These are phyloP conservation scores for Leptodontidium sp. DNA, from an alignment of 2,329 filamentous ascomycete species.

Conservation along the genomic window DNA sequence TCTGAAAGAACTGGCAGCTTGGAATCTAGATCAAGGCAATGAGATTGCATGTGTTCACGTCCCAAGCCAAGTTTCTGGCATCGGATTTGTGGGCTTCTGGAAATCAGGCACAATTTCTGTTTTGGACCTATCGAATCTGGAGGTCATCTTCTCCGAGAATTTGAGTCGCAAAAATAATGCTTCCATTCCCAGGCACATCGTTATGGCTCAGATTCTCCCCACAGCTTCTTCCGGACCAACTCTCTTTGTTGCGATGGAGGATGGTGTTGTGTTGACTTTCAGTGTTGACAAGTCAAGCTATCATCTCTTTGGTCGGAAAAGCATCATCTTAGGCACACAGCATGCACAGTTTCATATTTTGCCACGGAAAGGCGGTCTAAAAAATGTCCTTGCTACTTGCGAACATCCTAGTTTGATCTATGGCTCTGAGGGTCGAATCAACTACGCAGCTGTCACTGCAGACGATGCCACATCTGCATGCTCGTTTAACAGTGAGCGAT, in stretches of 20 bases:
- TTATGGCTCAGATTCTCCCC: slow-evolving; percentile 80
- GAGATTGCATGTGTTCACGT: slow-evolving; percentile 89
- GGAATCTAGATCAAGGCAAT: slow-evolving; percentile 69
- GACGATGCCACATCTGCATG: slow-evolving; percentile 85
- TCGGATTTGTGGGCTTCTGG: slow-evolving; percentile 89
- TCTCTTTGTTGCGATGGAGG: slow-evolving; percentile 88
- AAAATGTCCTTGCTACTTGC: slow-evolving; percentile 89
- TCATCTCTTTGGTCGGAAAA: slow-evolving; percentile 76
- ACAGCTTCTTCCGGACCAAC: slow-evolving; percentile 67
- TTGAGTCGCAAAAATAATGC: slow-evolving; percentile 71
- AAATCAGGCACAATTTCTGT: slow-evolving; percentile 81
- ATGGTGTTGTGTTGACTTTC: slow-evolving; percentile 89
- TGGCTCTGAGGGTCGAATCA: slow-evolving; percentile 82
- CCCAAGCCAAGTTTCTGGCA: slow-evolving; percentile 65
- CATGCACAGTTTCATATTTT: slow-evolving; percentile 84
- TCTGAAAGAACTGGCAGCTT: slow-evolving; percentile 64
- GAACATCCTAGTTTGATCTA: slow-evolving; percentile 96
- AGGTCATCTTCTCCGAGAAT: slow-evolving; percentile 69
- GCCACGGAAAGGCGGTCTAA: slow-evolving; percentile 71
- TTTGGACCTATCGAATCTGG: slow-evolving; percentile 71
- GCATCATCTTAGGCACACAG: slow-evolving; percentile 84
- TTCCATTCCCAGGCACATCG: slow-evolving; percentile 83
- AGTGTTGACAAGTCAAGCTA: slow-evolving; percentile 69
- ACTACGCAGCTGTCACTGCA: slow-evolving; percentile 93
- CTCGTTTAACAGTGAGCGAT: slow-evolving; percentile 82